phyloP scores from a whole-genome alignment of 495 filamentous ascomycete species.

The Lepraria neglecta region DNA sequence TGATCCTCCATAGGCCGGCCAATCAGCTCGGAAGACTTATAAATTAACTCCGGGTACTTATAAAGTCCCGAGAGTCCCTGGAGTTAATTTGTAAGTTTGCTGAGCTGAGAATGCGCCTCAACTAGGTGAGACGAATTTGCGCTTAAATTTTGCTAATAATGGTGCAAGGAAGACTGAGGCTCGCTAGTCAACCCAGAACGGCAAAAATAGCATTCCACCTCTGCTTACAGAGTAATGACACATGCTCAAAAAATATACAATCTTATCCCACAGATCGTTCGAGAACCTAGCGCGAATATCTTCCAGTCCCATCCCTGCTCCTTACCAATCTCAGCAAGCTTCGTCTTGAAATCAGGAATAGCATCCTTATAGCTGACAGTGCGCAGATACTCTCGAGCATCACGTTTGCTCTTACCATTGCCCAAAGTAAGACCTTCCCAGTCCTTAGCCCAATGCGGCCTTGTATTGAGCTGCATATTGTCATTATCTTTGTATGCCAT shows the following conservation, averaged over 20 bases:
- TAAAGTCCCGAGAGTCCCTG: no score
- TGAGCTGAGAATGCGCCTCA: no score
- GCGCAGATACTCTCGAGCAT: conserved; percentile 36
- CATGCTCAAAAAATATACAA: neutral
- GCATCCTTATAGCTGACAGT: conserved; percentile 40
- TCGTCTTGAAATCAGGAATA: conserved; percentile 38
- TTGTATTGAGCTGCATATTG: conserved; percentile 31
- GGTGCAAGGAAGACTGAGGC: no score
- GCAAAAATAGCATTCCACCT: no score
- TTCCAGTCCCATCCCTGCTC: conserved; percentile 41
- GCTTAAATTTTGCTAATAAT: no score
- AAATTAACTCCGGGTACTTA: no score
- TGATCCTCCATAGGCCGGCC: no score
- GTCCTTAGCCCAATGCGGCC: conserved; percentile 54
- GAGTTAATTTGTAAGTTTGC: no score
- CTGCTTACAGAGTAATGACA: neutral
- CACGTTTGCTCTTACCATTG: conserved; percentile 29
- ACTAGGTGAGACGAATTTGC: no score
- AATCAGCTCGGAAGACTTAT: no score
- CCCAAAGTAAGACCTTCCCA: conserved; percentile 31
- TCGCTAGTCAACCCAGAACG: no score
- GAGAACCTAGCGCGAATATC: conserved; percentile 41
- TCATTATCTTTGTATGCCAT: conserved; percentile 37
- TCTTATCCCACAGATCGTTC: conserved; percentile 37
- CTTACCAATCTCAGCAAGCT: conserved; percentile 39